A percentile compares a stretch with the other conserved stretches of the same genome.
Evolutionary conservation across 129 eudicot genomes (phyloP).

Genomic region (Chrysanthemum makinoi): DNA sequence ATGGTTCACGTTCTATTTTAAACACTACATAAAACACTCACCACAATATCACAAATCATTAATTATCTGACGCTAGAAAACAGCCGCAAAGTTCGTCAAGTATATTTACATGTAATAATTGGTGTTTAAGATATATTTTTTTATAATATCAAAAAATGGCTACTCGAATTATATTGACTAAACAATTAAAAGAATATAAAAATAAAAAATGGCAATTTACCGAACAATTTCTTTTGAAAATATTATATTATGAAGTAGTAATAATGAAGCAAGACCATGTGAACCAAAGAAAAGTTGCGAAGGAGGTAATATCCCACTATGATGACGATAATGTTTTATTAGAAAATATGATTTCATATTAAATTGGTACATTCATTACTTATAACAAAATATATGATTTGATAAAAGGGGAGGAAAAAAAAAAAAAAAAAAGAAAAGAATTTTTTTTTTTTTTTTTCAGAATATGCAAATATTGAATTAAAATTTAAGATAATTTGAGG

Average conservation of each 20-base stretch:
- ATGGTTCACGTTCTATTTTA: no score
- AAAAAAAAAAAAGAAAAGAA: no score
- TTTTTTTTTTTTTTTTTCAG: no score
- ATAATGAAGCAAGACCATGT: conserved; percentile 34
- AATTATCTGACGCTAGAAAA: no score
- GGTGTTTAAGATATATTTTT: conserved; percentile 13
- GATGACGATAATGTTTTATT: conserved; percentile 1
- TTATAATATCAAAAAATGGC: not conserved
- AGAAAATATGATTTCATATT: not conserved
- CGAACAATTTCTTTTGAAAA: conserved; percentile 3
- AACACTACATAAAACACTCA: no score
- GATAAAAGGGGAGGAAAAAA: no score
- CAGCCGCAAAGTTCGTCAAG: no score
- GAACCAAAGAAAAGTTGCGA: conserved; percentile 25
- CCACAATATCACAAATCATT: no score
- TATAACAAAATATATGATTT: no score
- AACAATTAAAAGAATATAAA: not conserved
- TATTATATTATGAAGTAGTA: conserved; percentile 15
- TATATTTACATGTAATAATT: conserved; percentile 15
- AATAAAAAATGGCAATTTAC: not conserved
- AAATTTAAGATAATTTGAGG: no score
- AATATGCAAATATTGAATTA: no score
- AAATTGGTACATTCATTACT: not conserved
- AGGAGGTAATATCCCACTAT: conserved; percentile 25
- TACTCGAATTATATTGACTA: not conserved